phyloP scores from a whole-genome alignment of 2,329 filamentous ascomycete species.

The Rutstroemia sydowiana region DNA sequence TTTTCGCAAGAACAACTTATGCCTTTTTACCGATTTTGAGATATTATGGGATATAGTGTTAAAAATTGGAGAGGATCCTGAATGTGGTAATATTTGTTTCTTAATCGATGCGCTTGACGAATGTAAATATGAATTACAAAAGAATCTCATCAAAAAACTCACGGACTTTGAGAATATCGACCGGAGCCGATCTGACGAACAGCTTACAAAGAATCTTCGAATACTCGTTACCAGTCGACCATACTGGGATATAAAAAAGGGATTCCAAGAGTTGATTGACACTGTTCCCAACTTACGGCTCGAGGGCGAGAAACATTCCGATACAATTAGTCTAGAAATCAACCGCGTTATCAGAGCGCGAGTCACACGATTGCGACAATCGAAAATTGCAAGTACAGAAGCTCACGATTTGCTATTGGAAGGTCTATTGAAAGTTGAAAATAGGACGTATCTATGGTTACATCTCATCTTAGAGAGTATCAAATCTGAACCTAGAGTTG shows the following conservation, averaged over 20 bases:
- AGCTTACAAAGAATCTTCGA: background rate
- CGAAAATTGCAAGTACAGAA: background rate
- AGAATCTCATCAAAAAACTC: conserved; percentile 1
- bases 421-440: background rate
- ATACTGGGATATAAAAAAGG: conserved; percentile 4
- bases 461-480: conserved; percentile 7
- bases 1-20: background rate
- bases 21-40: background rate
- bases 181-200: background rate
- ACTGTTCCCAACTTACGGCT: conserved; percentile 4
- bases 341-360: conserved; percentile 8
- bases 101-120: conserved; percentile 10
- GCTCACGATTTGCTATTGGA: background rate
- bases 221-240: conserved; percentile 8
- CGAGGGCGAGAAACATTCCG: conserved; percentile 1
- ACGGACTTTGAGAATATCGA: background rate
- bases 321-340: conserved; percentile 8
- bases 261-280: background rate
- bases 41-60: conserved; percentile 1
- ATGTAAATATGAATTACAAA: background rate
- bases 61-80: background rate
- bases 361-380: background rate
- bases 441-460: conserved; percentile 11
- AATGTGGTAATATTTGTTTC: conserved; percentile 2
- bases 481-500: background rate